Evolutionary conservation across 2,329 filamentous ascomycete species (phyloP).

Genomic region (Colletotrichum coccodes): DNA sequence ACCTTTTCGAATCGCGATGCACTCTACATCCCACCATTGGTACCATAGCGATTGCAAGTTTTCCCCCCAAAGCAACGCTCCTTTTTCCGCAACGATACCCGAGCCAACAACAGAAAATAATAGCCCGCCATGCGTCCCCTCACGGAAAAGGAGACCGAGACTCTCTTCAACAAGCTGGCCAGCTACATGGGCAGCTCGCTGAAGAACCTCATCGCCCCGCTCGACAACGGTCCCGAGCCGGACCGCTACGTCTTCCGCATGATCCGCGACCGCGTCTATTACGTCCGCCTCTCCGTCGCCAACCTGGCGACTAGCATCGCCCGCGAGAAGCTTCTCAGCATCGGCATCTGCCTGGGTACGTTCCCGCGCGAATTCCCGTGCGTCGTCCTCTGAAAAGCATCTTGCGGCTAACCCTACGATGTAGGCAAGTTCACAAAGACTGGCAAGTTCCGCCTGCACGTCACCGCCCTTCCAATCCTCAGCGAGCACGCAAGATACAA

Average conservation of each 20-base stretch:
- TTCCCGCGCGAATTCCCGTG: background rate
- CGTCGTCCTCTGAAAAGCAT: background rate
- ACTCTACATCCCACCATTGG: slow-evolving; percentile 10
- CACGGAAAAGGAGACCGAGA: slow-evolving; percentile 82
- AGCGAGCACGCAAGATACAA: slow-evolving; percentile 94
- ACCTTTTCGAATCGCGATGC: slow-evolving; percentile 24
- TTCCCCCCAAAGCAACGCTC: background rate
- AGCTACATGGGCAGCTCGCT: slow-evolving; percentile 91
- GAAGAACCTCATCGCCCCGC: slow-evolving; percentile 83
- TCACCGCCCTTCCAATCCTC: slow-evolving; percentile 88
- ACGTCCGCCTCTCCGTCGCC: slow-evolving; percentile 87
- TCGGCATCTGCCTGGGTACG: slow-evolving; percentile 85
- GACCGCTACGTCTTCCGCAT: slow-evolving; percentile 90
- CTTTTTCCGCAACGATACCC: background rate
- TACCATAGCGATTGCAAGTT: slow-evolving; percentile 3
- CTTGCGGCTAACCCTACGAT: background rate
- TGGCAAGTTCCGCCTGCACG: slow-evolving; percentile 93
- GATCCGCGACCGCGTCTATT: slow-evolving; percentile 79
- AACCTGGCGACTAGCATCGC: slow-evolving; percentile 90
- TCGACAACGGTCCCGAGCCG: slow-evolving; percentile 72
- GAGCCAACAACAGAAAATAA: background rate
- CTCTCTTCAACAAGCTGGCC: slow-evolving; percentile 91
- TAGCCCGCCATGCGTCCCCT: slow-evolving; percentile 76
- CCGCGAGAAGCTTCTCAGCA: slow-evolving; percentile 82
- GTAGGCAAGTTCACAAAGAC: slow-evolving; percentile 94